phyloP scores from a whole-genome alignment of 2,329 filamentous ascomycete species.

The Capronia coronata region DNA sequence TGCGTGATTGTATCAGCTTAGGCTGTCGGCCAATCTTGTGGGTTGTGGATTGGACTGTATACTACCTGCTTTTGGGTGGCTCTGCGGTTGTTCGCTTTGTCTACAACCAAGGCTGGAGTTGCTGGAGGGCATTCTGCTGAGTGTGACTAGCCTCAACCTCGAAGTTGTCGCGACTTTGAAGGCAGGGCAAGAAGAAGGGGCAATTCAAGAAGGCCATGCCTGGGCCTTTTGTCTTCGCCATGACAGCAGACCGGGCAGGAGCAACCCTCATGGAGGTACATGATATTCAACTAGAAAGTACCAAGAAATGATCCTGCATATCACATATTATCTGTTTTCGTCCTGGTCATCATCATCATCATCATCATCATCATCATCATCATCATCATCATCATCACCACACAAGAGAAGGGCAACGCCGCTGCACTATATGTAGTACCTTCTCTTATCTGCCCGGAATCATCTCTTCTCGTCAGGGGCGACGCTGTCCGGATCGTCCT shows the following conservation, averaged over 20 bases:
- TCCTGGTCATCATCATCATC: too few relatives aligned
- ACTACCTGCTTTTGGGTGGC: constrained; percentile 2
- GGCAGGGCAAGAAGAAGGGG: too few relatives aligned
- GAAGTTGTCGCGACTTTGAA: too few relatives aligned
- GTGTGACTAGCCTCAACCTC: background rate
- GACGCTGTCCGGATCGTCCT: constrained; percentile 16
- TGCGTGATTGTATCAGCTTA: background rate
- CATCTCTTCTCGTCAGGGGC: constrained; percentile 20
- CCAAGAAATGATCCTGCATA: background rate
- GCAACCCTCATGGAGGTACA: too few relatives aligned
- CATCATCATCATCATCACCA: too few relatives aligned
- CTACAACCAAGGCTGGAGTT: constrained; percentile 1
- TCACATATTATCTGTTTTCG: background rate
- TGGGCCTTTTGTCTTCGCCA: too few relatives aligned
- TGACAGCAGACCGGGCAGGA: too few relatives aligned
- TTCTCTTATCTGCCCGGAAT: constrained; percentile 1
- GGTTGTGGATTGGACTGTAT: constrained; percentile 2
- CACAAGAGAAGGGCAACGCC: too few relatives aligned
- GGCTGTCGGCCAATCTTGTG: background rate
- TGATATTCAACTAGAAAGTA: background rate
- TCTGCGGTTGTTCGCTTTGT: constrained; percentile 1
- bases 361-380: too few relatives aligned
- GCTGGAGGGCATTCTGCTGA: constrained; percentile 4
- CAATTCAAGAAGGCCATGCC: too few relatives aligned
- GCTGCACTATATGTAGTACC: too few relatives aligned